Conservation (phyloP, 441 rosid genomes). For the Pelargonium australe region DNA sequence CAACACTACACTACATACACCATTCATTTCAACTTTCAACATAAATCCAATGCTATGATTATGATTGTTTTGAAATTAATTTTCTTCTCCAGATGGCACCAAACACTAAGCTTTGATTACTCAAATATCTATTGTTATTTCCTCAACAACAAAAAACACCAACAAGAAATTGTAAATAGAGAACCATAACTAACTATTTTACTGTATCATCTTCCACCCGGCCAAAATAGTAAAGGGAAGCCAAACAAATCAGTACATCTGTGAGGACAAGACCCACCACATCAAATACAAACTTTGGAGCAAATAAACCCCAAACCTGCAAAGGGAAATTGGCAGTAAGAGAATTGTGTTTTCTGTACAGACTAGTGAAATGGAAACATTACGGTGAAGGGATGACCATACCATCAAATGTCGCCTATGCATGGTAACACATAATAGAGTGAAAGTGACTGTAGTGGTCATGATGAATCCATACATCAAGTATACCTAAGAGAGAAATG, state of each 20-base stretch:
- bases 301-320: slow-evolving; percentile 97
- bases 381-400: slow-evolving; percentile 15
- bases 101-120: neutral
- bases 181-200: neutral
- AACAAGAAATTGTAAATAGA: neutral
- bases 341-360: neutral
- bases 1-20: no score
- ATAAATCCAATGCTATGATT: no score
- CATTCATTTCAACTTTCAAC: no score
- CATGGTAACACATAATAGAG: slow-evolving; percentile 65
- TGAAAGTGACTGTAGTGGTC: slow-evolving; percentile 51
- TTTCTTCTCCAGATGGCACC: no score
- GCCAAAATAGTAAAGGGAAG: slow-evolving; percentile 47
- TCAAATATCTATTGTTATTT: neutral
- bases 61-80: no score
- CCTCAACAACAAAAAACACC: neutral
- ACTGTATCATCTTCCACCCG: slow-evolving; percentile 11
- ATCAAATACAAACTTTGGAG: slow-evolving; percentile 92
- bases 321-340: slow-evolving; percentile 8
- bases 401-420: slow-evolving; percentile 97
- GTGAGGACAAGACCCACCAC: slow-evolving; percentile 68
- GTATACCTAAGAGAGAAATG: slow-evolving; percentile 43
- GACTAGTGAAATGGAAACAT: neutral
- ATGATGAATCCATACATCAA: slow-evolving; percentile 63
- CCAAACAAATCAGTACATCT: slow-evolving; percentile 60